A percentile compares a stretch with the other conserved stretches of the same genome.
Evolutionary conservation across 2,329 filamentous ascomycete genomes (phyloP).

Genomic region (Scorias spongiosa): DNA sequence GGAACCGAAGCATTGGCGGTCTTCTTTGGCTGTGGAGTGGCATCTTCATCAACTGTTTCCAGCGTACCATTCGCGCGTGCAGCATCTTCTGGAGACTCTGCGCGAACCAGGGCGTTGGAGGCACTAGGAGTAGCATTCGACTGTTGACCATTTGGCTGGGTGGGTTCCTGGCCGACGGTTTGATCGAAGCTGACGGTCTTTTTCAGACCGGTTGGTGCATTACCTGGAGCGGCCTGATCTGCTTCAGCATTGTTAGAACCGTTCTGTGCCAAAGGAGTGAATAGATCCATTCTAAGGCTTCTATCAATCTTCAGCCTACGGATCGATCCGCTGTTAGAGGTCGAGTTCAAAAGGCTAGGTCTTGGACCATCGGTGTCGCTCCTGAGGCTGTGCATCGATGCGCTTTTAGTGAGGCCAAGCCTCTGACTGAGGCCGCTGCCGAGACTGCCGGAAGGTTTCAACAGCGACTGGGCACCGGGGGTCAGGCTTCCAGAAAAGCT

Average conservation of each 20-base stretch:
- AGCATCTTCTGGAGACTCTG: constrained; percentile 6
- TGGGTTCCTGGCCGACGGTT: not conserved
- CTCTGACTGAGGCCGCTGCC: constrained; percentile 37
- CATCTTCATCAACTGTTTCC: not conserved
- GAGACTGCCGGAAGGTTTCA: constrained; percentile 45
- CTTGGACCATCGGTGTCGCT: constrained; percentile 23
- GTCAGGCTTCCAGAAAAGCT: constrained; percentile 42
- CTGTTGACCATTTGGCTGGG: not conserved
- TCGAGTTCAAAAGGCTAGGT: not conserved
- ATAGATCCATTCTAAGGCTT: constrained; percentile 57
- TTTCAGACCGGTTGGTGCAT: constrained; percentile 34
- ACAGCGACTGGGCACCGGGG: constrained; percentile 49
- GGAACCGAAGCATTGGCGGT: not conserved
- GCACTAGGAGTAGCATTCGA: constrained; percentile 21
- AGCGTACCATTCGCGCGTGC: not conserved
- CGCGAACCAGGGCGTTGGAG: constrained; percentile 11
- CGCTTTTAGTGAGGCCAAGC: constrained; percentile 56
- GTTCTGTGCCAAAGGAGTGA: constrained; percentile 20
- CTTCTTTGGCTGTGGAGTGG: constrained; percentile 1
- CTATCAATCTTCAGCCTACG: constrained; percentile 92
- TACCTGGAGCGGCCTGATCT: constrained; percentile 24
- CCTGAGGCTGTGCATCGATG: constrained; percentile 75
- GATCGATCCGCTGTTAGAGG: constrained; percentile 44
- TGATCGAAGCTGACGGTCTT: constrained; percentile 73
- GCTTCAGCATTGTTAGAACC: constrained; percentile 7